Evolutionary conservation across 2,329 filamentous ascomycete species (phyloP), one percentile per base, ranked within the genome.

Genomic region (Juglanconis juglandina): DNA sequence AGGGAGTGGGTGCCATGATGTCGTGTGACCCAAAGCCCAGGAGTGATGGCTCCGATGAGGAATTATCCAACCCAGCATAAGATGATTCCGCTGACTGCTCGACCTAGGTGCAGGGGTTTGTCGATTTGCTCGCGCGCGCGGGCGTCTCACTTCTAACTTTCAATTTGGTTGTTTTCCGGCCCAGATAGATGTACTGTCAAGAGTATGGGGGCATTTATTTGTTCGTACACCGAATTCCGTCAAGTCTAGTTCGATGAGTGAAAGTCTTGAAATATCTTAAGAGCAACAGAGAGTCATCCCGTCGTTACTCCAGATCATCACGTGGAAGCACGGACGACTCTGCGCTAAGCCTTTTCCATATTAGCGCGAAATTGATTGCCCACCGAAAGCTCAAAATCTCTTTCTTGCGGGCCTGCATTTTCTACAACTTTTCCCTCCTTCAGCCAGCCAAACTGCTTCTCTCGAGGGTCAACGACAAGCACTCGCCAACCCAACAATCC

Each of bases 1-100:
- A 99, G 30, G 83, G 77, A 24, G 84, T 82, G 30, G 92, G 91
- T 7, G 92, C 82, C 94, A 97, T 96, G 33, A 68, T 67, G 17
- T 60, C 58, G n/a, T 13, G 4, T 3, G 10, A 13, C 39, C 4
- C 39, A 42, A n/a, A 42, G 39, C n/a, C n/a, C 10, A 42, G 4
- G 39, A 42, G 39, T 13, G 39, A 42, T 42, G 1, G 24, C 24
- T 24, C 24, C 5, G 39, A 10, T 14, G 39, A 10, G 7, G 10
- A 42, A 14, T 42, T 42, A 14, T 14, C 39, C 39, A 13, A 42
- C n/a, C 10, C 10, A 42, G 39, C 39, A 7, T 10, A 42, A 42
- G 39, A 13, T 14, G n/a, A 42, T 42, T 9, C 5, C 39, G 39
- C 10, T 42, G 39, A 42, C 7, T 11, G 10, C 2, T 13, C 39